phyloP scores from a whole-genome alignment of 2,329 filamentous ascomycete genomes.

The Xylariaceae sp. region DNA sequence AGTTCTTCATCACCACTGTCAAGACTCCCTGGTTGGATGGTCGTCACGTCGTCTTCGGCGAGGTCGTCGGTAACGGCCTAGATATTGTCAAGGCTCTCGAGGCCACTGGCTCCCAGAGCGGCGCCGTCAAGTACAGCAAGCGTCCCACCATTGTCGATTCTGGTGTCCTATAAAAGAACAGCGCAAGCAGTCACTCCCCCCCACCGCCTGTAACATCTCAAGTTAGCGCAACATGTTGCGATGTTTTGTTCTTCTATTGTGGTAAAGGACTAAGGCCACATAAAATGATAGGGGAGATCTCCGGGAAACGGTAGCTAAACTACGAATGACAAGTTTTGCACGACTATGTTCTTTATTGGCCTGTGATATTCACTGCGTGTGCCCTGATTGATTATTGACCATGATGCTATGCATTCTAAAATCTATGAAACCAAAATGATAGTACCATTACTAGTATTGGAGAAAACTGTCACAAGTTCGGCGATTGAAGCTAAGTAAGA shows the following conservation, averaged over 20 bases:
- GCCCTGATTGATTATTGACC: background rate
- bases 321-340: constrained; percentile 29
- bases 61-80: constrained; percentile 64
- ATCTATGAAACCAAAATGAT: background rate
- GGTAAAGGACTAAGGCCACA: constrained; percentile 18
- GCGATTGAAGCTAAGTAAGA: background rate
- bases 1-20: constrained; percentile 98
- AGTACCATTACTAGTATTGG: background rate
- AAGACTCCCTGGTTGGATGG: constrained; percentile 84
- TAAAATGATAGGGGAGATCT: constrained; percentile 23
- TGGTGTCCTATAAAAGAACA: constrained; percentile 55
- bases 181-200: constrained; percentile 8
- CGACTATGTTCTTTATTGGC: background rate
- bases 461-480: background rate
- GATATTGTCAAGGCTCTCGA: constrained; percentile 66
- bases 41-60: constrained; percentile 85
- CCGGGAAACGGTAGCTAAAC: constrained; percentile 18
- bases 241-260: constrained; percentile 19
- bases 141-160: constrained; percentile 64
- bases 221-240: constrained; percentile 23
- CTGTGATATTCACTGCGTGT: background rate
- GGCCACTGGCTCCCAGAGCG: constrained; percentile 62
- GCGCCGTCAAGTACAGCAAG: constrained; percentile 62
- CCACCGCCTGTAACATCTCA: constrained; percentile 34
- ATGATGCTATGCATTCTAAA: background rate